Base-by-base conservation (phyloP, 164 flowering plant genomes). In the Magnolia sinica region DNA sequence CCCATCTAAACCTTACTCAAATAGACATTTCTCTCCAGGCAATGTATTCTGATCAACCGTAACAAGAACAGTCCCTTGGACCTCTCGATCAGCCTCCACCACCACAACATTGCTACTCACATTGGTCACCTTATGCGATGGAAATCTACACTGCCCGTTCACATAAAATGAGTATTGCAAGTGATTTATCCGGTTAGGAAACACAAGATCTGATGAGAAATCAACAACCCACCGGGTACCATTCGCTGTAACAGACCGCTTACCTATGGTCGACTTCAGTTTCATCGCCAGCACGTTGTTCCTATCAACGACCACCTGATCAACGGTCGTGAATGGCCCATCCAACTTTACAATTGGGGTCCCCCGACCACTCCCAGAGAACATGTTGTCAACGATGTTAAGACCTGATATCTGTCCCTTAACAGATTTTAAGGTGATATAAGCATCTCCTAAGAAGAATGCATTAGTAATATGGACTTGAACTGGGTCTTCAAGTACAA, bases 31-130 rank as follows among this genome's bases (percentile, higher is more conserved):
- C 45, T 37, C 45, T 37, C 45, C 45, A 37, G 45, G 45, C 45
- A 37, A 37, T 3, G 27, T 27, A 14, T 89, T 83, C 82, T 93
- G 98, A 82, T 90, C 87, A 23, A 89, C 97, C 6, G 80, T 77
- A 18, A 88, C 91, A 73, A 50, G 45, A 31, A 70, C 72, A 37
- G 37, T 16, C 52, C 51, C 72, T 24, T 70, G 67, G 3, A 81
- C 83, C 1, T 52, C 72, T 23, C 22, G 73, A 23, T 83, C 79
- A 55, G 84, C 83, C 80, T 87, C 84, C 22, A 86, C 87, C 70
- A 85, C 84, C 66, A 86, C 87, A 14, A 79, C 75, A 80, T 88
- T 88, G 20, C 76, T 70, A 0, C 87, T 79, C 59, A 86, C 84
- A 79, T 83, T 82, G 0, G 85, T 86, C 64, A 84, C 86, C 0